Percentiles rank a stretch among this genome's conserved stretches.
Conservation (phyloP, 805 yeast genomes). For the Sungouiozyma ichnusensis region DNA sequence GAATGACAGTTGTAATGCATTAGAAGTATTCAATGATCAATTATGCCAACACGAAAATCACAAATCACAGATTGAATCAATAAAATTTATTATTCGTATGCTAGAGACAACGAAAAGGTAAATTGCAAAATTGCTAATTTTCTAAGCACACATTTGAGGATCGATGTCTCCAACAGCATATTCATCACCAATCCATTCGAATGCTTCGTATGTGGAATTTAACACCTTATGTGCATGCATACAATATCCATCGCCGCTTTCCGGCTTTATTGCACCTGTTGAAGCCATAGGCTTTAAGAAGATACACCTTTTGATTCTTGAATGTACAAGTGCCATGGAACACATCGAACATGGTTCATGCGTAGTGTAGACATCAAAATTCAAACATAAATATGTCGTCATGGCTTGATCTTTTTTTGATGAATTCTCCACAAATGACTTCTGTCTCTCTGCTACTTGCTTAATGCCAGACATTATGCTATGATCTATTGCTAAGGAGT, state of each 20-base stretch:
- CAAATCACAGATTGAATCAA: neutral
- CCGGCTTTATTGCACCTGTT: constrained; percentile 47
- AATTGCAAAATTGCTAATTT: neutral
- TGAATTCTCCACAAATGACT: constrained; percentile 29
- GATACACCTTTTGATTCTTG: constrained; percentile 62
- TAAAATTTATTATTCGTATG: neutral
- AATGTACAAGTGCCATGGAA: constrained; percentile 89
- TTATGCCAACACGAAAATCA: neutral
- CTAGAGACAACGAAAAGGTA: neutral
- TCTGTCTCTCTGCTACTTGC: constrained; percentile 39
- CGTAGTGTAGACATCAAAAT: constrained; percentile 71
- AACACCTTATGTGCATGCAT: constrained; percentile 65
- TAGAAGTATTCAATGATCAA: neutral
- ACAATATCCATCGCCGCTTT: constrained; percentile 57
- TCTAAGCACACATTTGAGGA: constrained; percentile 1
- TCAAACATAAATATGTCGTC: constrained; percentile 56
- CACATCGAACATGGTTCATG: constrained; percentile 98
- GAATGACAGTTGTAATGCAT: neutral
- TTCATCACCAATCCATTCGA: constrained; percentile 51
- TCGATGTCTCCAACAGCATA: constrained; percentile 17
- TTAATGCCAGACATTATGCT: constrained; percentile 65
- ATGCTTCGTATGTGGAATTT: constrained; percentile 82
- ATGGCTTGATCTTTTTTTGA: constrained; percentile 16
- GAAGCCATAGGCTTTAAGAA: constrained; percentile 40
- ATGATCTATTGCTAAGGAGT: constrained; percentile 51